Conservation (phyloP, 1,284 basidiomycete species). For the Tremellales sp. region DNA sequence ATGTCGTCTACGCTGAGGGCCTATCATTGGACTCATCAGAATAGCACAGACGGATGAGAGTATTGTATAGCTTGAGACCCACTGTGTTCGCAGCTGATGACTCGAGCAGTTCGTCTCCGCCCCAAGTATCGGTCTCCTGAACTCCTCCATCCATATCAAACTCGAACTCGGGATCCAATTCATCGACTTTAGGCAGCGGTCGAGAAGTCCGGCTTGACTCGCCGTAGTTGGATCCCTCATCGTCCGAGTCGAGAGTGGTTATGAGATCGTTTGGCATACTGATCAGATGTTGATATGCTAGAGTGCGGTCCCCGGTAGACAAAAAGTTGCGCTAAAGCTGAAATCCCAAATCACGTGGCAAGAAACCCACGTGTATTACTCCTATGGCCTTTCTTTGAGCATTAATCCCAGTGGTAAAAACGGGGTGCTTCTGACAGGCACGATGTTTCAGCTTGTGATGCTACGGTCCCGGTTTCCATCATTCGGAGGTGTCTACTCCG, state of each 20-base stretch:
- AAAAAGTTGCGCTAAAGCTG: background rate
- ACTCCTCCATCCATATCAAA: conserved; percentile 65
- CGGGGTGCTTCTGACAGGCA: no score
- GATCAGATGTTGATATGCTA: conserved; percentile 2
- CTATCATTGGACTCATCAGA: conserved; percentile 23
- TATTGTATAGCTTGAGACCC: conserved; percentile 32
- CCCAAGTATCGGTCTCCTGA: conserved; percentile 37
- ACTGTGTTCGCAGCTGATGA: conserved; percentile 60
- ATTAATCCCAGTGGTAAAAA: no score
- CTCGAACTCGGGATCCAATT: conserved; percentile 72
- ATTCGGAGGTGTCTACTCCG: no score
- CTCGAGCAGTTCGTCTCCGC: conserved; percentile 36
- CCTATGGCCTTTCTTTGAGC: no score
- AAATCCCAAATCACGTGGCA: background rate
- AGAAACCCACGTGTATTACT: background rate
- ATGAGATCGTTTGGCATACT: conserved; percentile 45
- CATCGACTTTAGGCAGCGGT: conserved; percentile 54
- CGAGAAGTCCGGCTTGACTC: conserved; percentile 22
- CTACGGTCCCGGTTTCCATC: no score
- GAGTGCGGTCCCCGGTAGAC: background rate
- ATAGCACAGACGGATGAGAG: background rate
- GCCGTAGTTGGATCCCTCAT: conserved; percentile 35
- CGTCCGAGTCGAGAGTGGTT: conserved; percentile 49
- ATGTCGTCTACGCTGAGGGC: conserved; percentile 89
- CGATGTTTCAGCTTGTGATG: no score